Evolutionary conservation across 2,329 filamentous ascomycete species (phyloP).

Genomic region (Fonsecaea erecta): DNA sequence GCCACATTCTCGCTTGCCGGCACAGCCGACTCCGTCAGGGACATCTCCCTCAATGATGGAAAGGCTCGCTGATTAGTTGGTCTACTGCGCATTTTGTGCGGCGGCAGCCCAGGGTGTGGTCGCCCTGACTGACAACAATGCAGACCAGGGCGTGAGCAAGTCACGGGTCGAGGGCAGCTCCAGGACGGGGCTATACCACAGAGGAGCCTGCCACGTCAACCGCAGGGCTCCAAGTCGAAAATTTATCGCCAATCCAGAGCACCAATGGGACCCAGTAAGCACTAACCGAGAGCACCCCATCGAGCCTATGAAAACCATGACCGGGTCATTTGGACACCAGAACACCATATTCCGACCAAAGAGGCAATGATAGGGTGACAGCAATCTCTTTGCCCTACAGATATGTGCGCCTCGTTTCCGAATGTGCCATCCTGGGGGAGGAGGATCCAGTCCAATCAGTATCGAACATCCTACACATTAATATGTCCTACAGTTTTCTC

Average conservation of each 20-base stretch:
- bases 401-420: background rate
- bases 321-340: background rate
- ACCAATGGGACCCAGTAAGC: background rate
- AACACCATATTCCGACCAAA: background rate
- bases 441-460: background rate
- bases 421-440: background rate
- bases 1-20: background rate
- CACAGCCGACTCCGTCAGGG: background rate
- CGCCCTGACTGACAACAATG: background rate
- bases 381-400: background rate
- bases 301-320: background rate
- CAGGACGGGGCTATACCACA: background rate
- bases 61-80: background rate
- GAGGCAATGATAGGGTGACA: background rate
- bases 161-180: too few species aligned
- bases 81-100: too few species aligned
- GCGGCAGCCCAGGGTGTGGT: background rate
- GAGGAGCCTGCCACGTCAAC: slow-evolving; percentile 1
- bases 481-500: background rate
- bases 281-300: background rate
- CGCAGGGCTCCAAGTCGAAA: background rate
- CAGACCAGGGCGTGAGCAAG: background rate
- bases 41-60: background rate
- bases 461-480: background rate
- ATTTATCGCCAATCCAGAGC: background rate